Conservation (phyloP, 805 yeast genomes). For the Myxozyma lipomycoides region DNA sequence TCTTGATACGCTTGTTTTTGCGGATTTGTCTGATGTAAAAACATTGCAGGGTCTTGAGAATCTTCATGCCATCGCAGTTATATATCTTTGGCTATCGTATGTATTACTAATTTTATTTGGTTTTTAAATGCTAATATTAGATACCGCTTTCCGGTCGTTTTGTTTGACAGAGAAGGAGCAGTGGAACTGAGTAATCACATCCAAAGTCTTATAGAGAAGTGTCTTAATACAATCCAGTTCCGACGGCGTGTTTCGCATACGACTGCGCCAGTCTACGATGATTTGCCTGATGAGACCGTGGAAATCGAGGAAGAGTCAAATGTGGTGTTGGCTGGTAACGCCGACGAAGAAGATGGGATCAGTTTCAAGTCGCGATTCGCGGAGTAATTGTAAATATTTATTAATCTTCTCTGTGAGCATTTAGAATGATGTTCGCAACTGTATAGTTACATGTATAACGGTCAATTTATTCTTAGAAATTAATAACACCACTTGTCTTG, state of each 20-base stretch:
- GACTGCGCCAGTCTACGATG: background rate
- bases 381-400: too few species aligned
- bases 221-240: constrained; percentile 23
- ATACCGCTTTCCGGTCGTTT: constrained; percentile 69
- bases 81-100: constrained; percentile 81
- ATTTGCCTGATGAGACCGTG: background rate
- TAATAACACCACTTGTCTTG: background rate
- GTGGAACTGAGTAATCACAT: constrained; percentile 49
- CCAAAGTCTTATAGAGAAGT: constrained; percentile 17
- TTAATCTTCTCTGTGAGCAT: too few species aligned
- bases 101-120: background rate
- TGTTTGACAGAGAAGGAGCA: constrained; percentile 74
- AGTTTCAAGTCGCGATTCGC: background rate
- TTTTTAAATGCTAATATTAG: constrained; percentile 2
- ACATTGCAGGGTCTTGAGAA: constrained; percentile 25
- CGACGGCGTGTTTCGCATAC: background rate
- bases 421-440: too few species aligned
- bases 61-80: constrained; percentile 19
- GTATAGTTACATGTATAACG: too few species aligned
- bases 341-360: background rate
- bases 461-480: too few species aligned
- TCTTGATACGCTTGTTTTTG: constrained; percentile 14
- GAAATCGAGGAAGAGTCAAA: background rate
- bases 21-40: constrained; percentile 12
- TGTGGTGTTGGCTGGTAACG: background rate